Conservation (phyloP, 1,284 basidiomycete genomes). For the Grifola frondosa region DNA sequence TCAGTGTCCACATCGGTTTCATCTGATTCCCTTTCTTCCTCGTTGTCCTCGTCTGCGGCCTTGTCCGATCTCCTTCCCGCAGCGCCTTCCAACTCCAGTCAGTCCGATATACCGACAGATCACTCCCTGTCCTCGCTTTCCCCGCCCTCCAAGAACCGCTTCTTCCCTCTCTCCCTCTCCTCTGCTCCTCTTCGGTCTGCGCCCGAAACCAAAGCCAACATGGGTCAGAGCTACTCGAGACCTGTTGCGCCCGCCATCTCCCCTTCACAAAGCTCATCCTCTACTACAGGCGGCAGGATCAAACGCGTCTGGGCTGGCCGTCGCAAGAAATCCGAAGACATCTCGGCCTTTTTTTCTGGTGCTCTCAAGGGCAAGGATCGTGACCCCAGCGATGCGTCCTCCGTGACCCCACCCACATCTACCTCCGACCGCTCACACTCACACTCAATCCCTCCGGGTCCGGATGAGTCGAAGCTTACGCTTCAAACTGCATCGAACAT, state of each 20-base stretch:
- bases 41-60: conserved; percentile 40
- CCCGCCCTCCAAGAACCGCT: conserved; percentile 37
- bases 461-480: conserved; percentile 18
- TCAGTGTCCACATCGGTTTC: conserved; percentile 38
- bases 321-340: conserved; percentile 63
- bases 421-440: conserved; percentile 17
- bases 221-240: conserved; percentile 29
- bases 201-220: conserved; percentile 21
- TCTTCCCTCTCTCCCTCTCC: conserved; percentile 38
- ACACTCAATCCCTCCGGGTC: conserved; percentile 11
- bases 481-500: conserved; percentile 38
- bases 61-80: conserved; percentile 35
- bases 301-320: conserved; percentile 63
- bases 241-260: conserved; percentile 18
- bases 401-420: conserved; percentile 17
- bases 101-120: conserved; percentile 45
- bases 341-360: conserved; percentile 19
- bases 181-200: conserved; percentile 25
- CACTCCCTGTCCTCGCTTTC: conserved; percentile 34
- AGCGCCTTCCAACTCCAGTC: conserved; percentile 36
- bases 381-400: conserved; percentile 25
- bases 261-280: conserved; percentile 35
- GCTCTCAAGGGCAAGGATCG: conserved; percentile 31
- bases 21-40: conserved; percentile 41
- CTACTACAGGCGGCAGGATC: conserved; percentile 50